Conservation (phyloP, 495 filamentous ascomycete species). For the Neurospora sp. region DNA sequence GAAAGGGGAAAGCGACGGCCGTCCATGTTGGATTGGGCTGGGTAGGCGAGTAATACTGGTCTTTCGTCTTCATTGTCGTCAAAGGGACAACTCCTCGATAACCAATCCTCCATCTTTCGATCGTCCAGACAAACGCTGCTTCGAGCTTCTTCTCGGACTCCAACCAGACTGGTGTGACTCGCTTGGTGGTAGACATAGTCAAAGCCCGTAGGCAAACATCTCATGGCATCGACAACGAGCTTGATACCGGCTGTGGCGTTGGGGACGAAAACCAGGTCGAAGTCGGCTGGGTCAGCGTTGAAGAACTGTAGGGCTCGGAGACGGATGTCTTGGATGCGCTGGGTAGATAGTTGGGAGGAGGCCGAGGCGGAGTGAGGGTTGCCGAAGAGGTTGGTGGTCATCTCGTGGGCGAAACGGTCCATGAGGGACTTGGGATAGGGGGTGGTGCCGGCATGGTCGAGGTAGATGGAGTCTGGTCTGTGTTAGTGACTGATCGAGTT, state of each 20-base stretch:
- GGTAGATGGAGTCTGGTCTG: constrained; percentile 59
- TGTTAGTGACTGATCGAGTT: constrained; percentile 1
- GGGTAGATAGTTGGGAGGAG: constrained; percentile 67
- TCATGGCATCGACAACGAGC: constrained; percentile 65
- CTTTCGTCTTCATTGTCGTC: neutral
- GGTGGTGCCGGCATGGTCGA: constrained; percentile 90
- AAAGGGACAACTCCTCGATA: constrained; percentile 25
- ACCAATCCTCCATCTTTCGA: constrained; percentile 59
- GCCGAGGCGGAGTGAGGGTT: constrained; percentile 85
- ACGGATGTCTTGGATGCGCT: constrained; percentile 66
- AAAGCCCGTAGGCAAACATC: constrained; percentile 55
- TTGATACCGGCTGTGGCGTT: constrained; percentile 92
- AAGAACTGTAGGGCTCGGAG: constrained; percentile 67
- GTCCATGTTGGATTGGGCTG: constrained; percentile 90
- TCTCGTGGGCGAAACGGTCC: constrained; percentile 62
- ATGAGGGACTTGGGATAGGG: constrained; percentile 73
- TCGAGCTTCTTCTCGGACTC: constrained; percentile 62
- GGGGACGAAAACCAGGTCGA: constrained; percentile 83
- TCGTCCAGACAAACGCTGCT: constrained; percentile 59
- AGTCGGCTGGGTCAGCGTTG: constrained; percentile 71
- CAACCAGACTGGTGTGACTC: constrained; percentile 81
- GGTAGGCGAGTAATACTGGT: constrained; percentile 64
- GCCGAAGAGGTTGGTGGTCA: constrained; percentile 71
- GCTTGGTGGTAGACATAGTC: constrained; percentile 77
- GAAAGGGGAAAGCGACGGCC: constrained; percentile 63